Percentiles rank a stretch among this genome's conserved stretches.
These are phyloP conservation scores for Sapria himalayana DNA, from an alignment of 345 rosid species.

Conservation along the genomic window DNA sequence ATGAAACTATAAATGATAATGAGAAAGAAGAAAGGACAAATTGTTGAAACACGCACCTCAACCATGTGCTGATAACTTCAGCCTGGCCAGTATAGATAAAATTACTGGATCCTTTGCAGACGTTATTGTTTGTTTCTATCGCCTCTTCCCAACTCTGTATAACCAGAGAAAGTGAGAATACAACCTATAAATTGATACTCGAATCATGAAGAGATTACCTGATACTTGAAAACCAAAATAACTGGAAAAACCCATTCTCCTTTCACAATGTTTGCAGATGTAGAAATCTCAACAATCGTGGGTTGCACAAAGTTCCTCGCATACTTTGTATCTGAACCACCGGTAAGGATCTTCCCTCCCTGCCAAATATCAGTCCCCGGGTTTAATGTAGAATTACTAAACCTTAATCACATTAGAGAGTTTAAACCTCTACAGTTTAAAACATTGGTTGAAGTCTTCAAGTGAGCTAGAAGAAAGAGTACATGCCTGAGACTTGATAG, in stretches of 20 bases:
- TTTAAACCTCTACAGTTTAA: too few species aligned
- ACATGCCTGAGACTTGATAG: constrained; percentile 68
- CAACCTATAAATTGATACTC: not conserved
- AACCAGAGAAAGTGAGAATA: not conserved
- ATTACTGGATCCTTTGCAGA: constrained; percentile 91
- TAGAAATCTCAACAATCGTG: constrained; percentile 70
- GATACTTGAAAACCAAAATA: constrained; percentile 64
- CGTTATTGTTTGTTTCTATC: constrained; percentile 71
- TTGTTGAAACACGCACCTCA: constrained; percentile 30
- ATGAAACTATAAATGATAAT: not conserved
- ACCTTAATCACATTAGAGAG: too few species aligned
- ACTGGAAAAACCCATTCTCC: constrained; percentile 92
- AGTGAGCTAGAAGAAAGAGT: constrained; percentile 4
- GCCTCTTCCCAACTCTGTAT: constrained; percentile 71
- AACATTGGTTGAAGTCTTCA: too few species aligned
- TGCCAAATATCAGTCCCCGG: constrained; percentile 12
- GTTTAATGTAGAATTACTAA: too few species aligned
- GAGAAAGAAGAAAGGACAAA: not conserved
- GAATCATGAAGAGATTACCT: constrained; percentile 21
- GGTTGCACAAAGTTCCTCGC: constrained; percentile 94
- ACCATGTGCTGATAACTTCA: constrained; percentile 66
- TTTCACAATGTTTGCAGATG: constrained; percentile 47
- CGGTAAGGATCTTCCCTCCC: constrained; percentile 80
- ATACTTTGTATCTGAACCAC: constrained; percentile 43
- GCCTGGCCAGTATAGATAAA: constrained; percentile 74